Evolutionary conservation across 2,329 filamentous ascomycete genomes (phyloP).

Genomic region (Fusarium compactum): DNA sequence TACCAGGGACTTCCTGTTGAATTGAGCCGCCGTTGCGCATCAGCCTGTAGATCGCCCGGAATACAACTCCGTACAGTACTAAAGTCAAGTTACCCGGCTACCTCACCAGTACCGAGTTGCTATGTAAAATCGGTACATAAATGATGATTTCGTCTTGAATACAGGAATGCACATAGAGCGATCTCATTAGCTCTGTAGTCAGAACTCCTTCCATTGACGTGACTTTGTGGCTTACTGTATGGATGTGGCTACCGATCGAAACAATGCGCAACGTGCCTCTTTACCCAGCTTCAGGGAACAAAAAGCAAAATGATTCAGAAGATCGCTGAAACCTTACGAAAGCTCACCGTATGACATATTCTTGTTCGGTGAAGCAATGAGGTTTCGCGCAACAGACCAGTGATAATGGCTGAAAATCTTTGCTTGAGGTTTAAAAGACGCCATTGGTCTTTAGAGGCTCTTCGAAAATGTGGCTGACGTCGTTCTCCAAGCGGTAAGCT

Average conservation of each 20-base stretch:
- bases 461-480: constrained; percentile 10
- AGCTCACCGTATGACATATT: not conserved
- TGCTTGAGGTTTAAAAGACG: not conserved
- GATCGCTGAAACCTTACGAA: not conserved
- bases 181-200: not conserved
- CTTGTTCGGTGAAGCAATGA: not conserved
- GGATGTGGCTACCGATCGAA: not conserved
- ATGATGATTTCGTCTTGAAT: not conserved
- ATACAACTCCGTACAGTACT: not conserved
- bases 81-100: not conserved
- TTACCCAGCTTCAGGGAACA: not conserved
- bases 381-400: not conserved
- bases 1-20: not conserved
- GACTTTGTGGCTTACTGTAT: not conserved
- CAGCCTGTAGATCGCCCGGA: not conserved
- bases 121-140: not conserved
- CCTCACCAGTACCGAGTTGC: not conserved
- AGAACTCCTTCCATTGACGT: not conserved
- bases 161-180: not conserved
- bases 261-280: not conserved
- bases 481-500: constrained; percentile 7
- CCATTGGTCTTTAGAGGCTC: constrained; percentile 13
- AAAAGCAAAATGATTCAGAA: not conserved
- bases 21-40: not conserved
- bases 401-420: not conserved